These are phyloP conservation scores for Davidsoniella eucalypti DNA, from an alignment of 2,329 filamentous ascomycete genomes.

Conservation along the genomic window DNA sequence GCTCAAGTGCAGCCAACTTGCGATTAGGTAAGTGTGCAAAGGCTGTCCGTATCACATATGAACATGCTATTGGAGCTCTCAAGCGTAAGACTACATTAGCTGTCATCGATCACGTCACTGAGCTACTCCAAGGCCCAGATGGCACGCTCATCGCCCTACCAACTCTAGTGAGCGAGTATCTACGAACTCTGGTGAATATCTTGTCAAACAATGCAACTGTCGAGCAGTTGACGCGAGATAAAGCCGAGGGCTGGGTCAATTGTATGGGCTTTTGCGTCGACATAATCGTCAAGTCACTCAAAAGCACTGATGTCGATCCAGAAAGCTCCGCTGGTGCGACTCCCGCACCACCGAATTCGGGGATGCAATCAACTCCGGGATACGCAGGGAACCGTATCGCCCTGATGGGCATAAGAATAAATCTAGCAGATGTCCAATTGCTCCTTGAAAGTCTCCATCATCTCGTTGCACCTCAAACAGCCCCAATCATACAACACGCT, in stretches of 20 bases:
- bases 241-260: slow-evolving; percentile 46
- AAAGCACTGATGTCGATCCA: slow-evolving; percentile 20
- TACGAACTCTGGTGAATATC: slow-evolving; percentile 55
- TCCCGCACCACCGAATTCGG: too few relatives aligned
- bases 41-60: slow-evolving; percentile 54
- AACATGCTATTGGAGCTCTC: slow-evolving; percentile 50
- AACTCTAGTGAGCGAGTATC: slow-evolving; percentile 53
- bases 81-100: slow-evolving; percentile 63
- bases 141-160: slow-evolving; percentile 46
- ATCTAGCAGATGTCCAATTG: slow-evolving; percentile 24
- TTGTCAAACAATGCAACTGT: slow-evolving; percentile 60
- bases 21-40: slow-evolving; percentile 54
- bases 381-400: slow-evolving; percentile 6
- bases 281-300: slow-evolving; percentile 37
- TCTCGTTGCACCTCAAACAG: slow-evolving; percentile 49
- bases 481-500: slow-evolving; percentile 31
- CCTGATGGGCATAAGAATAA: slow-evolving; percentile 11
- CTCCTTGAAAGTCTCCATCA: slow-evolving; percentile 49
- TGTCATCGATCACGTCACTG: slow-evolving; percentile 65
- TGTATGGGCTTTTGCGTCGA: slow-evolving; percentile 56
- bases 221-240: slow-evolving; percentile 51
- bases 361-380: slow-evolving; percentile 1
- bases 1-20: slow-evolving; percentile 31
- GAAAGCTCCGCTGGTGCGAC: too few relatives aligned
- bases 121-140: slow-evolving; percentile 47